Evolutionary conservation across 2,329 filamentous ascomycete genomes (phyloP), one percentile per base, ranked within the genome.

Genomic region (Fusarium sp.): DNA sequence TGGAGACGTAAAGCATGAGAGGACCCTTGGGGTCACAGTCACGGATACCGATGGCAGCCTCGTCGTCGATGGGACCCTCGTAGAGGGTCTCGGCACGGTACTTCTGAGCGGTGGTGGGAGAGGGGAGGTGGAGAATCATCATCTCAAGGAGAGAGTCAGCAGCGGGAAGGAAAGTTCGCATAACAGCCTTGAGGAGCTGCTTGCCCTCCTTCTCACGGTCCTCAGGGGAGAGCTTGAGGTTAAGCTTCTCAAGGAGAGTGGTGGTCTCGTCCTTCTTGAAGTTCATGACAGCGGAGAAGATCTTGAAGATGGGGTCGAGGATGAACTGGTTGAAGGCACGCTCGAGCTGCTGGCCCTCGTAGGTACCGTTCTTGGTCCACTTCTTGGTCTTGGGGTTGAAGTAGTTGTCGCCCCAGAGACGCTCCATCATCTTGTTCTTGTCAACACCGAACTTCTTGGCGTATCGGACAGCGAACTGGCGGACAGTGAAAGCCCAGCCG

Each of bases 301-400:
- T 97, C 88, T 94, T 94, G 93, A 98, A 99, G 86, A 99, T 99
- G 80, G 96, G 96, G 86, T 99, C 96, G 80, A 99, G 85, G 83
- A 98, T 97, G 88, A 99, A 99, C 90, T 96, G 92, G 89, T 96
- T 97, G 92, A 99, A 99, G 77, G 95, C 93, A 92, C 96, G 96
- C 90, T 98, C 96, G 63, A 97, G 90, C 73, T 84, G 82, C 89
- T 97, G 92, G 81, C 94, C 95, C 80, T 97, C 94, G 81, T 93
- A 86, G 74, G 88, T 92, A 77, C 87, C 87, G 82, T 86, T 89
- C 89, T 92, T 98, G 84, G 94, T 95, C 96, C 96, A 99, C 91
- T 99, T 99, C 93, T 98, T 99, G 88, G 96, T 99, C 87, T 93
- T 89, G 78, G 96, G 93, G 90, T 99, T 98, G 93, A 99, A 99